Evolutionary conservation across 257 asterid species (phyloP), one percentile per base, ranked within the genome.

Genomic region (Solanum chmielewskii): DNA sequence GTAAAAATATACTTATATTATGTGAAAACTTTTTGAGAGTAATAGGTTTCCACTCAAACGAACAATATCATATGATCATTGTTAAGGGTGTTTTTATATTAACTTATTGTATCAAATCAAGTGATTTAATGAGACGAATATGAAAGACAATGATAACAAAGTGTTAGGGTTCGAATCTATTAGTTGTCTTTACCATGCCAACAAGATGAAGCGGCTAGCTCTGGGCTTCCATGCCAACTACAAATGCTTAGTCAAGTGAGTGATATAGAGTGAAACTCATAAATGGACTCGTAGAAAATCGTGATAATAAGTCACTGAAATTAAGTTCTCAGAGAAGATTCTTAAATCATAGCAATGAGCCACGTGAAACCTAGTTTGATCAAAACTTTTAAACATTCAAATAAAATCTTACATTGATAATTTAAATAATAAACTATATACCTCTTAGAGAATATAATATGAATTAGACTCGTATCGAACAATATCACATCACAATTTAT

Each of bases 221-320:
- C 7, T 16, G 0, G 14, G 27, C 45, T 71, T 71, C 2, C 0
- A 2, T 8, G 27, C 7, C 39, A 1, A 2, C 0, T 27, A 18
- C 9, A 71, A 70, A 2, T 71, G 14, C 45, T 16, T 3, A 0
- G 9, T 18, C 8, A 18, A 18, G 13, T 4, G 27, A 8, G 13
- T 71, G 14, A 21, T 6, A 71, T 21, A 18, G 2, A 71, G 27
- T 70, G 25, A 35, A 71, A 18, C 25, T 33, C 15, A 66, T 6
- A 33, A 70, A 31, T 69, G 16, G 12, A 27, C 39, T 7, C 3
- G 41, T 69, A 7, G 0, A 35, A 31, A 6, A 31, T 69, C 2
- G 12, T 69, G n/a, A 9, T 7, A 69, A 8, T 15, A 69, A 1
- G n/a, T 3, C 0, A 3, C 3, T 29, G n/a, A 0, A 71, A 18